These are phyloP conservation scores for Penicillium sp. DNA, from an alignment of 2,329 filamentous ascomycete genomes.

Conservation along the genomic window DNA sequence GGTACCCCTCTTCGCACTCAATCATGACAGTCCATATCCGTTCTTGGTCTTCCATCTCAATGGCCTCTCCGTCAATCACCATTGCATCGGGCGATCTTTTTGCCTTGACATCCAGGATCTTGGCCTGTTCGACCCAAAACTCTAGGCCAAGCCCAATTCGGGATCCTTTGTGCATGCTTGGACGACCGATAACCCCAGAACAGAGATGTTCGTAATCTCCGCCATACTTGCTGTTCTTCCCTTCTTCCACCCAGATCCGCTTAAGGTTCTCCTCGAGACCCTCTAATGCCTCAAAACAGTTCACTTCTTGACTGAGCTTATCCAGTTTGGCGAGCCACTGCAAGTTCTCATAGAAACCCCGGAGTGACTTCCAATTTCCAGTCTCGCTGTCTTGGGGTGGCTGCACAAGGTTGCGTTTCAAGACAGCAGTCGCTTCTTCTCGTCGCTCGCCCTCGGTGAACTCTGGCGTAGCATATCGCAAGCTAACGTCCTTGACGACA, in stretches of 20 bases:
- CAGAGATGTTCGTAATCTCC: constrained; percentile 43
- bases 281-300: constrained; percentile 49
- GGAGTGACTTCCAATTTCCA: constrained; percentile 38
- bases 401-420: constrained; percentile 42
- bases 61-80: constrained; percentile 30
- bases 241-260: constrained; percentile 45
- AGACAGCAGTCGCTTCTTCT: constrained; percentile 44
- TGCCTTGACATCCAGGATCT: constrained; percentile 32
- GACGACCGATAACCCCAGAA: constrained; percentile 41
- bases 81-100: constrained; percentile 31
- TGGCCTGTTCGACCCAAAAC: constrained; percentile 44
- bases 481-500: constrained; percentile 43
- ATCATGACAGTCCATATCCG: constrained; percentile 40
- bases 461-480: constrained; percentile 45
- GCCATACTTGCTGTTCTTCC: constrained; percentile 29
- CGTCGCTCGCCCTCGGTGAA: constrained; percentile 41
- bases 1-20: constrained; percentile 48
- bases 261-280: constrained; percentile 44
- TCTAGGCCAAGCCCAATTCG: constrained; percentile 43
- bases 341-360: constrained; percentile 44
- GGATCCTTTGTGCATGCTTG: constrained; percentile 40
- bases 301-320: constrained; percentile 45
- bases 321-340: constrained; percentile 47
- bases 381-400: constrained; percentile 31
- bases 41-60: constrained; percentile 20